A percentile compares a stretch with the other conserved stretches of the same genome.
Evolutionary conservation across 2,329 filamentous ascomycete genomes (phyloP).

Genomic region (Elsinoe fawcettii): DNA sequence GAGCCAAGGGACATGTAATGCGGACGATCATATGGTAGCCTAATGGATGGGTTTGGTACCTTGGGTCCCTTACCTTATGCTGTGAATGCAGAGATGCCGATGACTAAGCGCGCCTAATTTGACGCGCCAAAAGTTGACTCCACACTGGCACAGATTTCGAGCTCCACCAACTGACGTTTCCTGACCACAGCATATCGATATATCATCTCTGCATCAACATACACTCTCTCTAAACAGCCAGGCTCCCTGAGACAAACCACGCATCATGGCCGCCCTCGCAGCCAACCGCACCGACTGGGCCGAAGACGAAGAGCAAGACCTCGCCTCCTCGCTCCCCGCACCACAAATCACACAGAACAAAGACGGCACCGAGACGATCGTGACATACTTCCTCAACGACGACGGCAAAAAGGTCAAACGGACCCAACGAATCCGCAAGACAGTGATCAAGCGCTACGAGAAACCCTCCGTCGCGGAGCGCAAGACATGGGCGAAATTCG

Average conservation of each 20-base stretch:
- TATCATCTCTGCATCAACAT: background rate
- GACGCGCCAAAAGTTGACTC: background rate
- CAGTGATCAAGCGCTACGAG: conserved; percentile 82
- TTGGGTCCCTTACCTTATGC: no score
- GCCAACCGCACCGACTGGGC: conserved; percentile 70
- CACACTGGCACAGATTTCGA: background rate
- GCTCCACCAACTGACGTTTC: background rate
- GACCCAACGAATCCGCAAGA: conserved; percentile 88
- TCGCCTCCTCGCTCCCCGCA: conserved; percentile 75
- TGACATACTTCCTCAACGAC: conserved; percentile 85
- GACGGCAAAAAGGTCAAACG: conserved; percentile 94
- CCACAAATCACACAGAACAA: conserved; percentile 92
- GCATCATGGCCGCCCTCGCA: conserved; percentile 16
- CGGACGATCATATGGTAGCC: no score
- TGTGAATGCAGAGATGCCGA: background rate
- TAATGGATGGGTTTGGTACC: no score
- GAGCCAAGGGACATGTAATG: no score
- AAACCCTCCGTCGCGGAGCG: conserved; percentile 96
- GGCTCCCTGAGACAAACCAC: background rate
- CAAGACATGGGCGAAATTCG: conserved; percentile 89
- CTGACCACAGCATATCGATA: background rate
- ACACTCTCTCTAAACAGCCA: background rate
- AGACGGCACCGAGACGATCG: conserved; percentile 93
- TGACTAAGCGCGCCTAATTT: background rate
- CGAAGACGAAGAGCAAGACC: conserved; percentile 75